A percentile compares a stretch with the other conserved stretches of the same genome.
Evolutionary conservation across 352 stramenopile genomes (phyloP).

Genomic region (Globisporangium nagaii): DNA sequence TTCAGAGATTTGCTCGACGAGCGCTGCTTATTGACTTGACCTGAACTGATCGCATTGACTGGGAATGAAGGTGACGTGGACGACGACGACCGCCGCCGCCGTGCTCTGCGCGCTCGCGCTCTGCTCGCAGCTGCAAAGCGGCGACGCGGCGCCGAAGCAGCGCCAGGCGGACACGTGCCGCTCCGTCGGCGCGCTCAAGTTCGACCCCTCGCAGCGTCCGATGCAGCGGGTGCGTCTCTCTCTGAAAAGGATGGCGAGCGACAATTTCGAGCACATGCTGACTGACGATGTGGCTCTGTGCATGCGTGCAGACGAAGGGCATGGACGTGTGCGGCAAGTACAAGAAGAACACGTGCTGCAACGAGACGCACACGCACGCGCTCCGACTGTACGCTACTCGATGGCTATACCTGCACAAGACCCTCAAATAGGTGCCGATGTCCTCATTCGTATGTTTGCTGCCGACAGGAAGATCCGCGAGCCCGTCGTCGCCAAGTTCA

Average conservation of each 20-base stretch:
- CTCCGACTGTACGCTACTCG: constrained; percentile 67
- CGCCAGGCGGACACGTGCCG: constrained; percentile 40
- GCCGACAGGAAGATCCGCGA: constrained; percentile 81
- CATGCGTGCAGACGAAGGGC: constrained; percentile 29
- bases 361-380: constrained; percentile 54
- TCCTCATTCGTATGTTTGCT: no score
- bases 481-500: constrained; percentile 71
- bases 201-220: constrained; percentile 47
- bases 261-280: no score
- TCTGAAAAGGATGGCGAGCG: not conserved
- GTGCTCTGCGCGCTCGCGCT: constrained; percentile 17
- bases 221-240: constrained; percentile 51
- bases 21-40: no score
- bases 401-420: constrained; percentile 1
- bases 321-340: constrained; percentile 83
- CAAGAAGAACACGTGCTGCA: constrained; percentile 75
- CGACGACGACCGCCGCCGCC: constrained; percentile 1
- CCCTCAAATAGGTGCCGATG: no score
- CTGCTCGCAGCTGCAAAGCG: constrained; percentile 11
- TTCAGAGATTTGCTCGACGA: no score
- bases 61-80: constrained; percentile 15
- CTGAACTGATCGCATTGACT: not conserved
- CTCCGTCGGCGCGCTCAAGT: constrained; percentile 63
- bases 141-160: constrained; percentile 16
- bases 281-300: not conserved